These are phyloP conservation scores for Phytophthora constricta DNA, from an alignment of 352 stramenopile species.

Conservation along the genomic window DNA sequence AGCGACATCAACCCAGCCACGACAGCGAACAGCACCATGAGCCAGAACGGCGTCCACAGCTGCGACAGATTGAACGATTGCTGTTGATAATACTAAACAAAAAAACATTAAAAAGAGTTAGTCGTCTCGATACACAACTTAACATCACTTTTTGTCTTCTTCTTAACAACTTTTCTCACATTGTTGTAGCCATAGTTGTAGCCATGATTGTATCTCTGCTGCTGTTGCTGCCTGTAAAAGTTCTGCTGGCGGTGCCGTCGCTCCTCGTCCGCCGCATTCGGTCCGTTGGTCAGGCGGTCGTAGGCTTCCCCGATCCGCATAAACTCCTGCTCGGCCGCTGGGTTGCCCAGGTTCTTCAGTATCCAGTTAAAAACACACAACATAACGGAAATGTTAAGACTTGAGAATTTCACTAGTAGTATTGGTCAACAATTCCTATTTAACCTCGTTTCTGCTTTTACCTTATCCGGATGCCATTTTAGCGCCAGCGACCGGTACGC, in stretches of 20 bases:
- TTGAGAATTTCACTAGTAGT: no score
- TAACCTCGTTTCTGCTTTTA: no score
- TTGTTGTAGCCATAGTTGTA: conserved; percentile 32
- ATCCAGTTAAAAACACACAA: no score
- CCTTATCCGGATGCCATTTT: conserved; percentile 93
- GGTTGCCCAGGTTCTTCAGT: conserved; percentile 75
- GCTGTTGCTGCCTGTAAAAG: conserved; percentile 56
- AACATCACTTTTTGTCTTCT: no score
- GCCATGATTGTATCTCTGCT: conserved; percentile 38
- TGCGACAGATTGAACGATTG: conserved; percentile 41
- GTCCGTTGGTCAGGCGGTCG: conserved; percentile 52
- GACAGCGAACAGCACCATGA: conserved; percentile 47
- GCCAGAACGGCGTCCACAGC: conserved; percentile 58
- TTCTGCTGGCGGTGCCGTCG: conserved; percentile 44
- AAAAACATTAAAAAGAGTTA: no score
- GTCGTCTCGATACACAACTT: no score
- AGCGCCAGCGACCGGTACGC: conserved; percentile 87
- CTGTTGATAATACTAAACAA: conserved; percentile 17
- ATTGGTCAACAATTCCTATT: no score
- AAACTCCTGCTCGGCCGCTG: conserved; percentile 74
- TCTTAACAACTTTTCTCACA: no score
- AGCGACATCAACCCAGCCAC: conserved; percentile 58
- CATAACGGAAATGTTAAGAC: no score
- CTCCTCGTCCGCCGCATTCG: conserved; percentile 15
- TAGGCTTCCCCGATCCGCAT: conserved; percentile 80